phyloP scores from a whole-genome alignment of 306 rosid species.

The Abrus precatorius region DNA sequence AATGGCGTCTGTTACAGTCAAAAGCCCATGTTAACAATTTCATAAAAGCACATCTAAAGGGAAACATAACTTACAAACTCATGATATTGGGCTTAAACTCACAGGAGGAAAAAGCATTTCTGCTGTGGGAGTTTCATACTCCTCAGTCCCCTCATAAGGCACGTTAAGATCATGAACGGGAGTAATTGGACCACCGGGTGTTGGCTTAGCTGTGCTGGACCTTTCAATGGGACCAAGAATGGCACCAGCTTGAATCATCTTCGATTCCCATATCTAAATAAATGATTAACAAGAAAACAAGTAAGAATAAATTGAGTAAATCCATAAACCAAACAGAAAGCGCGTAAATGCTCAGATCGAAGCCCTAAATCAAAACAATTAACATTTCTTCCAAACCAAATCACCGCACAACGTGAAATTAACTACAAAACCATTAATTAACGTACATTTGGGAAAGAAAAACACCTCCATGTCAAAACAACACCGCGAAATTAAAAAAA shows the following conservation, averaged over 20 bases:
- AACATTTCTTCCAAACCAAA: background rate
- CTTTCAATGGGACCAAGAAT: slow-evolving; percentile 77
- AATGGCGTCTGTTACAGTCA: slow-evolving; percentile 70
- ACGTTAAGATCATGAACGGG: slow-evolving; percentile 94
- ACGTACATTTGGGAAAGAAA: too few relatives aligned
- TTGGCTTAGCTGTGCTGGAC: slow-evolving; percentile 61
- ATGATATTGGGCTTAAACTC: slow-evolving; percentile 48
- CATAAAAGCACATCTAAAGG: background rate
- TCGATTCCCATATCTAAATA: slow-evolving; percentile 85
- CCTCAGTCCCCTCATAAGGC: slow-evolving; percentile 90
- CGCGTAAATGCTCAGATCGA: slow-evolving; percentile 64
- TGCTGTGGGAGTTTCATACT: slow-evolving; percentile 93
- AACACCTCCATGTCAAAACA: background rate
- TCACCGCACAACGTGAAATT: background rate
- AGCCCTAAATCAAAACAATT: slow-evolving; percentile 46
- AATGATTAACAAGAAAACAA: slow-evolving; percentile 29
- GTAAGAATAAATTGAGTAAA: background rate
- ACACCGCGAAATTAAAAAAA: background rate
- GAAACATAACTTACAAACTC: background rate
- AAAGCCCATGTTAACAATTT: slow-evolving; percentile 47
- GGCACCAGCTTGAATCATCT: slow-evolving; percentile 82
- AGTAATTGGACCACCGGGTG: slow-evolving; percentile 77
- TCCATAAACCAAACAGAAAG: slow-evolving; percentile 33
- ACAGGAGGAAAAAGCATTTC: slow-evolving; percentile 93
- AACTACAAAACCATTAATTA: background rate